These are phyloP conservation scores for Starmera quercuum DNA, from an alignment of 805 yeast species.

Conservation along the genomic window DNA sequence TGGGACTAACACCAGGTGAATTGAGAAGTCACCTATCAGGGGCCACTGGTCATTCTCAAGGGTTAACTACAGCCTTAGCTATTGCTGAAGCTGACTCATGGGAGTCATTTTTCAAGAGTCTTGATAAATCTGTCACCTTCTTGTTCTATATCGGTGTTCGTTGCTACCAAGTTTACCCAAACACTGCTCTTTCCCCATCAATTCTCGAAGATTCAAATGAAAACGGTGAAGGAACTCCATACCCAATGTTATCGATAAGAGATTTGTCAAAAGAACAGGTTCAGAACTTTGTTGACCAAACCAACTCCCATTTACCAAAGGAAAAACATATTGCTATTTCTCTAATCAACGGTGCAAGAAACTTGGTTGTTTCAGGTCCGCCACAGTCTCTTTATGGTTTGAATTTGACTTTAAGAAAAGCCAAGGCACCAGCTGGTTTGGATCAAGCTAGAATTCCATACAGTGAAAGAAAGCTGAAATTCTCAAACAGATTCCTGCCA, in stretches of 20 bases:
- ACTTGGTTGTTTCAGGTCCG: constrained; percentile 94
- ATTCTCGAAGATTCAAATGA: constrained; percentile 87
- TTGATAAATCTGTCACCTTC: constrained; percentile 74
- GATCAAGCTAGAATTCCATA: constrained; percentile 93
- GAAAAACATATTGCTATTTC: constrained; percentile 90
- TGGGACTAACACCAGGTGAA: constrained; percentile 88
- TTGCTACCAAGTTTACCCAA: constrained; percentile 84
- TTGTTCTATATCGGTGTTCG: constrained; percentile 92
- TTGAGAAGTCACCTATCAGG: constrained; percentile 62
- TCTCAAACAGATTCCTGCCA: constrained; percentile 90
- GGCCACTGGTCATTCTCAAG: constrained; percentile 87
- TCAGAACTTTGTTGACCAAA: constrained; percentile 68
- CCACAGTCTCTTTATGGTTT: constrained; percentile 97
- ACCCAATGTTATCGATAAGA: constrained; percentile 94
- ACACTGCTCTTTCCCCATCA: constrained; percentile 90
- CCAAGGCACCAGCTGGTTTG: constrained; percentile 88
- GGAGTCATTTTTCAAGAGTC: constrained; percentile 68
- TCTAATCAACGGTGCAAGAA: constrained; percentile 90
- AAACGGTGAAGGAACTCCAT: constrained; percentile 92
- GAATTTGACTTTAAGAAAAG: constrained; percentile 84
- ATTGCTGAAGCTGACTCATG: constrained; percentile 77
- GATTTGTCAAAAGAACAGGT: constrained; percentile 80
- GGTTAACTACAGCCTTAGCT: constrained; percentile 88
- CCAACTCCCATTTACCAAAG: constrained; percentile 87
- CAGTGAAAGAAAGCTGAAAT: constrained; percentile 89